Percentiles rank a stretch among this genome's conserved stretches.
Evolutionary conservation across 2,329 filamentous ascomycete genomes (phyloP).

Genomic region (Metarhizium sp.): DNA sequence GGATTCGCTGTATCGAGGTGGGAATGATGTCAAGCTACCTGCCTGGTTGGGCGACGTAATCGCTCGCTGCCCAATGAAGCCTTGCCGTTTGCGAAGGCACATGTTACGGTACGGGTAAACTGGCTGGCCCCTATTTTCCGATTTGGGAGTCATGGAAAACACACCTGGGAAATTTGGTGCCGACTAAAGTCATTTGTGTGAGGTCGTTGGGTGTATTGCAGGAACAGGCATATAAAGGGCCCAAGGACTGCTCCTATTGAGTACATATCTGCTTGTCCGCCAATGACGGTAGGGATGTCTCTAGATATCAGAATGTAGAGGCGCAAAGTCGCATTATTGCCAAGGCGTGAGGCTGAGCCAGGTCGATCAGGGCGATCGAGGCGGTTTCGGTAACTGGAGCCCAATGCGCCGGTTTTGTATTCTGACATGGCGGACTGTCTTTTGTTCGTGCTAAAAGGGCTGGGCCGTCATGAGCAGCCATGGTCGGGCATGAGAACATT

Average conservation of each 20-base stretch:
- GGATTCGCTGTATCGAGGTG: not conserved
- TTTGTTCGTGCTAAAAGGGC: not conserved
- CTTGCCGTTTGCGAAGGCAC: not conserved
- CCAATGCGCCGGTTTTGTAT: not conserved
- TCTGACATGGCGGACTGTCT: not conserved
- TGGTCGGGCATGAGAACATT: not conserved
- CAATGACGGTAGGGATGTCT: too few relatives aligned
- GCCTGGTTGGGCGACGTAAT: not conserved
- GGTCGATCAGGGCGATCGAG: not conserved
- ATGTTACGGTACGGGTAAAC: not conserved
- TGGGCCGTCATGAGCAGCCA: not conserved
- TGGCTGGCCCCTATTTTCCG: not conserved
- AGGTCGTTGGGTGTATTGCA: not conserved
- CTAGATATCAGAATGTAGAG: not conserved
- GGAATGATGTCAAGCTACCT: conserved; percentile 1
- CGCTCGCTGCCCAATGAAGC: conserved; percentile 2
- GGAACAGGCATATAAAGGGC: not conserved
- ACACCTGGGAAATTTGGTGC: not conserved
- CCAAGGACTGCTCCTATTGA: not conserved
- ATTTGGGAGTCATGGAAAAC: not conserved
- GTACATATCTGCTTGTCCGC: too few relatives aligned
- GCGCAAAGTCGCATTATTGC: not conserved
- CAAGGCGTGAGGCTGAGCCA: not conserved
- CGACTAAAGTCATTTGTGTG: not conserved
- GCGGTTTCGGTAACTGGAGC: not conserved